Base-by-base conservation (phyloP, 768 basidiomycete genomes). In the Lentinus brumalis region DNA sequence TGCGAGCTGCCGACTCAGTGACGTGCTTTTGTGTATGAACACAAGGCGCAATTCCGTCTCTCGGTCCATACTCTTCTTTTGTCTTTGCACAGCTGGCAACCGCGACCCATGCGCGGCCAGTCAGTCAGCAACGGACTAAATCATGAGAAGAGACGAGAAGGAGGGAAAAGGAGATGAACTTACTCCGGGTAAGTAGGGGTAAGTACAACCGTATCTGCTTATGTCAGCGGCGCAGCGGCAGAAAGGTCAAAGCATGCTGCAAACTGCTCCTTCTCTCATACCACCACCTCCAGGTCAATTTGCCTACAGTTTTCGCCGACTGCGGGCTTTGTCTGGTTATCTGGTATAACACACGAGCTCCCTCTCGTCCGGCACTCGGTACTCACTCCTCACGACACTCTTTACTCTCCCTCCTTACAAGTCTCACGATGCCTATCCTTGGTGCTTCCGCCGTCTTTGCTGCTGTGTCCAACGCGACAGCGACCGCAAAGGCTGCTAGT, bases 381-480 rank as follows among this genome's bases (percentile, higher is more conserved):
- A 21, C 4, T 45, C 40, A 35, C 15, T 11, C 46, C 30, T 16
- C 21, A 30, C 50, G 45, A 44, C 61, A 46, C 46, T 57, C 56
- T n/a, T 55, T 58, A 47, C 49, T 21, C 47, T 40, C 49, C 61
- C 26, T 41, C 58, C 56, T 15, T 58, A 58, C 46, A 38, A 42
- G 21, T 26, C 21, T 26, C 21, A 26, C 21, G 51, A 62, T 62
- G 61, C 50, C 61, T 49, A 47, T 58, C 61, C 40, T 62, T 53
- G 35, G 35, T 35, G 61, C 61, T 42, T 51, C 56, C 39, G 16
- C 39, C n/a, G 4, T 38, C 38, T 12, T 18, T 38, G 56, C 57
- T 11, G 38, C 18, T 38, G 38, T 38, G 35, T 18, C 39, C 52
- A 53, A 41, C 52, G 21, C 52, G 6, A 18, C 47, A 3, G 42